These are phyloP conservation scores for Tephrocybe sp. DNA, from an alignment of 768 basidiomycete species.

Conservation along the genomic window DNA sequence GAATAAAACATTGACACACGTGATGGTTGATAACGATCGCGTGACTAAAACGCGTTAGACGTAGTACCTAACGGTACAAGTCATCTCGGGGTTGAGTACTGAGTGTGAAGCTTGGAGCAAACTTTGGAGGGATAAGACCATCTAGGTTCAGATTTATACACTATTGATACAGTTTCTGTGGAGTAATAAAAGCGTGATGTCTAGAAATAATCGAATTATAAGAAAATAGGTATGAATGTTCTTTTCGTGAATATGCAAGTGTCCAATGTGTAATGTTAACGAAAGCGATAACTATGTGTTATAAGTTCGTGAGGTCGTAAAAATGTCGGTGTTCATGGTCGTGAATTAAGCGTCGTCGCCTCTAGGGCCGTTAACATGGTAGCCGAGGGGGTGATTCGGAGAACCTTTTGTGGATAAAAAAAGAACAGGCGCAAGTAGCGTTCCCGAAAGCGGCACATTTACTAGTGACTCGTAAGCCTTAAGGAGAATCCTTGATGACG, in stretches of 20 bases:
- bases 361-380: neutral
- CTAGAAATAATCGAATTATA: constrained; percentile 3
- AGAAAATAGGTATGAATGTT: neutral
- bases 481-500: constrained; percentile 2
- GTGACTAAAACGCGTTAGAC: constrained; percentile 2
- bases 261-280: neutral
- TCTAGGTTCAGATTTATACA: constrained; percentile 5
- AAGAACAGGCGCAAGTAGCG: neutral
- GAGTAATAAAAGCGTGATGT: neutral
- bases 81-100: too few species aligned
- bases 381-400: neutral
- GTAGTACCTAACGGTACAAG: too few species aligned
- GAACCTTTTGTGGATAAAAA: neutral
- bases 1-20: constrained; percentile 11
- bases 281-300: neutral
- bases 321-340: neutral
- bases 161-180: too few species aligned
- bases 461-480: neutral
- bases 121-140: too few species aligned
- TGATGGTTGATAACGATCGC: constrained; percentile 7
- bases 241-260: neutral
- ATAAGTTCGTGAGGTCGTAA: neutral
- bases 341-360: neutral
- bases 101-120: too few species aligned
- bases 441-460: too few species aligned